Percentiles rank a stretch among this genome's conserved stretches.
phyloP scores from a whole-genome alignment of 2,329 filamentous ascomycete species.

The Pseudogymnoascus sp. region DNA sequence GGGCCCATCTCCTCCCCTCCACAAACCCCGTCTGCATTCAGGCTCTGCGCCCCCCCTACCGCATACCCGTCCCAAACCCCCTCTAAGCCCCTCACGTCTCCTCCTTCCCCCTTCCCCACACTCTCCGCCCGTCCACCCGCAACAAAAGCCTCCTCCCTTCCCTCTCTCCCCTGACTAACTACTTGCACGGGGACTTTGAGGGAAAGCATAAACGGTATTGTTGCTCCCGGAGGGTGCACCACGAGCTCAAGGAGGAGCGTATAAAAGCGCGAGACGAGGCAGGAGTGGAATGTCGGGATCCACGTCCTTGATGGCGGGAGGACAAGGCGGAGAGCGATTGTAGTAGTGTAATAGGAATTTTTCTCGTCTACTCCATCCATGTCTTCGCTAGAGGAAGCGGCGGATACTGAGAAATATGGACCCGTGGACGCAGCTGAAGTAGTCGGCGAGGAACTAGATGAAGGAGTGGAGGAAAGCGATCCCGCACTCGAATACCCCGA shows the following conservation, averaged over 20 bases:
- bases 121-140: neutral
- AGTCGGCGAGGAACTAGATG: neutral
- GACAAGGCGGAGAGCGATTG: constrained; percentile 53
- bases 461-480: neutral
- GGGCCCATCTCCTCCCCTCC: neutral
- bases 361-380: neutral
- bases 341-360: constrained; percentile 43
- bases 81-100: neutral
- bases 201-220: neutral
- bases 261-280: constrained; percentile 57
- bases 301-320: constrained; percentile 52
- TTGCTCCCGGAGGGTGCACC: neutral
- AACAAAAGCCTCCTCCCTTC: neutral
- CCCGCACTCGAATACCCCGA: constrained; percentile 21
- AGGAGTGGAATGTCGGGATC: constrained; percentile 62
- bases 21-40: neutral
- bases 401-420: neutral
- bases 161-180: neutral
- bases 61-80: neutral
- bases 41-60: neutral
- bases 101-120: neutral
- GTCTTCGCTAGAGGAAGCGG: neutral
- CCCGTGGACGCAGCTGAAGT: neutral
- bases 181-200: neutral
- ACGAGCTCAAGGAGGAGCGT: constrained; percentile 41